Conservation (phyloP, 371 early-diverging fungal genomes). For the Mucor ambiguus region DNA sequence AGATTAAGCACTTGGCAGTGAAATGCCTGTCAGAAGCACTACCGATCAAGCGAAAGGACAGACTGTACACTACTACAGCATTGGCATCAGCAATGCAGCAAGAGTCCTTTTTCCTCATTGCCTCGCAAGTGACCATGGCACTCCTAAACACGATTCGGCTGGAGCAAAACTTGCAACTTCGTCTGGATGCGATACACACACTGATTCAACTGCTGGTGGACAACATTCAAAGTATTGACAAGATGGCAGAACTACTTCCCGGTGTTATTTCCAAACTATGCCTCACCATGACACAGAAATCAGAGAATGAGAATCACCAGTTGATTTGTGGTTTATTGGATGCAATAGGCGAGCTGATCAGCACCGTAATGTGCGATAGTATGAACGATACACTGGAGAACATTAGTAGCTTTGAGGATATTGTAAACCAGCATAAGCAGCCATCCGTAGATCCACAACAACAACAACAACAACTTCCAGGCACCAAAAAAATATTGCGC, state of each 20-base stretch:
- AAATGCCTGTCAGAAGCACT: slow-evolving; percentile 38
- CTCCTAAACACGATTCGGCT: slow-evolving; percentile 35
- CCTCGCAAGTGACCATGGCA: slow-evolving; percentile 35
- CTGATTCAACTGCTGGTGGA: slow-evolving; percentile 34
- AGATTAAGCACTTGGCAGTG: slow-evolving; percentile 38
- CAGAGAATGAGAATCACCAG: slow-evolving; percentile 54
- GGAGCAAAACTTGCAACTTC: slow-evolving; percentile 39
- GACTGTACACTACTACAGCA: neutral
- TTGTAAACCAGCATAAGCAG: slow-evolving; percentile 6
- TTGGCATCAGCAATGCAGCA: slow-evolving; percentile 14
- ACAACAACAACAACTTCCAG: neutral
- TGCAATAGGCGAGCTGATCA: slow-evolving; percentile 41
- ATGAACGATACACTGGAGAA: slow-evolving; percentile 21
- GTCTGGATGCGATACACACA: slow-evolving; percentile 36
- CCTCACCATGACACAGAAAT: slow-evolving; percentile 39
- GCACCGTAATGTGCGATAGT: slow-evolving; percentile 39
- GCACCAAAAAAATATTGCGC: neutral
- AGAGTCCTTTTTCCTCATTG: slow-evolving; percentile 22
- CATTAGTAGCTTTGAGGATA: slow-evolving; percentile 30
- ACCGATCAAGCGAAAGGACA: slow-evolving; percentile 25
- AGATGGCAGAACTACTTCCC: slow-evolving; percentile 45
- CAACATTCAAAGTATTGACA: slow-evolving; percentile 36
- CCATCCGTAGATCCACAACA: neutral
- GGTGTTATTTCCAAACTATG: slow-evolving; percentile 46
- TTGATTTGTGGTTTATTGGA: slow-evolving; percentile 42